Evolutionary conservation across 1,284 basidiomycete species (phyloP), one percentile per base, ranked within the genome.

Genomic region (Ustilago shanxiensis): DNA sequence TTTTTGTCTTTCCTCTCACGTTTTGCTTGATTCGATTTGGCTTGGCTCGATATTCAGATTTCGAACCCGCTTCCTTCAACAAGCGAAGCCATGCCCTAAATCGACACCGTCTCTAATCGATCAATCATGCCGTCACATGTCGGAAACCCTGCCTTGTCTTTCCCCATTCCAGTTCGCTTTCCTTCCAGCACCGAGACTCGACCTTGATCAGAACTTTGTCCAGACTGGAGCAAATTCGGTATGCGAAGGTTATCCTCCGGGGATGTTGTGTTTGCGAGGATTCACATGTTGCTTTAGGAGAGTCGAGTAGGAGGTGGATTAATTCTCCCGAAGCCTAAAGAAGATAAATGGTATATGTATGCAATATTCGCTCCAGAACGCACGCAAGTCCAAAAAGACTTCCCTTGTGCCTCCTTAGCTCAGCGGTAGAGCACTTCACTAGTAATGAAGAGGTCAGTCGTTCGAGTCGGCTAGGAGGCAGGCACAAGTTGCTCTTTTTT

Each of bases 391-490:
- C n/a, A 13, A 24, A 37, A 37, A 39, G 7, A 2, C 6, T 28
- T 8, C 5, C 29, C 35, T 56, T 56, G 53, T 55, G 72, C 73
- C 73, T 66, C 59, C 68, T 76, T 76, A 76, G 73, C 73, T 76
- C 73, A 76, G 73, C 65, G 73, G 73, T 76, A 76, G 73, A 76
- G 73, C 73, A 63, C 62, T 66, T 72, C 68, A 71, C 73, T 76
- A 76, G 73, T 76, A 76, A 72, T 70, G 65, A 70, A 66, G 73
- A 76, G 73, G 73, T 76, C 73, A 70, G 68, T 76, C 68, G 73
- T 76, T 76, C 68, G 65, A 76, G 65, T 76, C 73, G 68, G 73
- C 68, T 70, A 76, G 68, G 68, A 68, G 73, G 73, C 73, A 76
- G n/a, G n/a, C n/a, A n/a, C n/a, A n/a, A n/a, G n/a, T 22, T 18